Evolutionary conservation across 2,329 filamentous ascomycete species (phyloP).

Genomic region (Laburnicola sp.): DNA sequence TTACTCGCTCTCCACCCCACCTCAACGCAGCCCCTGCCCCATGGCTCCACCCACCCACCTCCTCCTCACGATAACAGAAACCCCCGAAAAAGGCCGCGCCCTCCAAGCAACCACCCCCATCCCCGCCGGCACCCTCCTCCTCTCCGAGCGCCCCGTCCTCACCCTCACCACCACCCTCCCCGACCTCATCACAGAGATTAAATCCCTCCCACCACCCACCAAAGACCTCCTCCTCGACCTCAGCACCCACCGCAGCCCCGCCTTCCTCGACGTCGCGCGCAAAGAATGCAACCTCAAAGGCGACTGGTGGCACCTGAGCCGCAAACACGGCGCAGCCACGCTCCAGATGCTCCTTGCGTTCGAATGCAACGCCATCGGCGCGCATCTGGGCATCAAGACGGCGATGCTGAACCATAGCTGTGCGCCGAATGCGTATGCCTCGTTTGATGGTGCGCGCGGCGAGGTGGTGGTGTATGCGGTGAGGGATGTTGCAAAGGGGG

Average conservation of each 20-base stretch:
- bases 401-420: constrained; percentile 1
- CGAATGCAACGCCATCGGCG: neutral
- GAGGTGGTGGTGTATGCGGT: neutral
- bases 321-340: neutral
- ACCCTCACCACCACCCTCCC: constrained; percentile 35
- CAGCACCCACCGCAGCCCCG: neutral
- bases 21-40: neutral
- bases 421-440: neutral
- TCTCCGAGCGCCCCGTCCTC: constrained; percentile 14
- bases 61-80: neutral
- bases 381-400: neutral
- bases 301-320: neutral
- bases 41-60: neutral
- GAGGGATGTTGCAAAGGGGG: neutral
- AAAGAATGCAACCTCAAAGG: neutral
- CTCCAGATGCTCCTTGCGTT: neutral
- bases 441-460: neutral
- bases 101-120: neutral
- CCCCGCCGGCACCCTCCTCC: neutral
- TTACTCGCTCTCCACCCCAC: no score
- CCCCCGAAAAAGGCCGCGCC: neutral
- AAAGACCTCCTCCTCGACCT: constrained; percentile 7
- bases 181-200: constrained; percentile 35
- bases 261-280: constrained; percentile 10
- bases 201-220: neutral